These are phyloP conservation scores for Lentithecium fluviatile DNA, from an alignment of 495 filamentous ascomycete genomes.

Conservation along the genomic window DNA sequence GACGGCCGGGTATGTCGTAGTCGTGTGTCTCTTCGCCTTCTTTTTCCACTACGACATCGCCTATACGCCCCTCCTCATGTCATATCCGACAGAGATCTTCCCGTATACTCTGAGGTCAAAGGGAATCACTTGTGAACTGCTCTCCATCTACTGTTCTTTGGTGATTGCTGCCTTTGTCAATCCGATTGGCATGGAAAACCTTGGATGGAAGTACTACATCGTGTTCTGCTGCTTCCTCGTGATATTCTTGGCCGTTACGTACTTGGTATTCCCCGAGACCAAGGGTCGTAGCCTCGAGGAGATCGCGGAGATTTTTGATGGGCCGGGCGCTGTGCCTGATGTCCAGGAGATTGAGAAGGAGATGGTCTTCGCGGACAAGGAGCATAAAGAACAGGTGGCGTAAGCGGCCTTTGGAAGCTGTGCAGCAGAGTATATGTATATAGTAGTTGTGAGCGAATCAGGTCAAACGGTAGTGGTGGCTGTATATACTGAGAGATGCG, in stretches of 20 bases:
- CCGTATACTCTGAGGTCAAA: neutral
- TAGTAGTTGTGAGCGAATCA: too few species aligned
- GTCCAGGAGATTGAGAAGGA: too few species aligned
- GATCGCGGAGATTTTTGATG: constrained; percentile 42
- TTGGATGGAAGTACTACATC: constrained; percentile 37
- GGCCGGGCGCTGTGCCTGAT: neutral
- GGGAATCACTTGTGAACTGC: neutral
- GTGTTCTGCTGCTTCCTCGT: constrained; percentile 34
- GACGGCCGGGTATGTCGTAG: constrained; percentile 11
- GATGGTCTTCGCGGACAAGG: too few species aligned
- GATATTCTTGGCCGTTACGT: constrained; percentile 31
- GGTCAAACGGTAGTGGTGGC: too few species aligned
- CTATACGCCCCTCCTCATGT: neutral
- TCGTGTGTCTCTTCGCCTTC: constrained; percentile 13
- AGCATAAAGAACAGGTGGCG: too few species aligned
- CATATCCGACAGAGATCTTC: constrained; percentile 6
- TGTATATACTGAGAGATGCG: too few species aligned
- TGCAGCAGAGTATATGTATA: too few species aligned
- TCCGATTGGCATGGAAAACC: constrained; percentile 44
- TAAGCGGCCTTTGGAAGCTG: too few species aligned
- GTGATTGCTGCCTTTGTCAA: constrained; percentile 46
- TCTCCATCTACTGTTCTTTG: neutral
- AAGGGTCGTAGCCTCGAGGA: constrained; percentile 37
- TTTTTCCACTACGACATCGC: neutral
- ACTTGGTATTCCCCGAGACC: constrained; percentile 36